Base-by-base conservation (phyloP, 2,329 filamentous ascomycete species). In the Bipolaris cookei region DNA sequence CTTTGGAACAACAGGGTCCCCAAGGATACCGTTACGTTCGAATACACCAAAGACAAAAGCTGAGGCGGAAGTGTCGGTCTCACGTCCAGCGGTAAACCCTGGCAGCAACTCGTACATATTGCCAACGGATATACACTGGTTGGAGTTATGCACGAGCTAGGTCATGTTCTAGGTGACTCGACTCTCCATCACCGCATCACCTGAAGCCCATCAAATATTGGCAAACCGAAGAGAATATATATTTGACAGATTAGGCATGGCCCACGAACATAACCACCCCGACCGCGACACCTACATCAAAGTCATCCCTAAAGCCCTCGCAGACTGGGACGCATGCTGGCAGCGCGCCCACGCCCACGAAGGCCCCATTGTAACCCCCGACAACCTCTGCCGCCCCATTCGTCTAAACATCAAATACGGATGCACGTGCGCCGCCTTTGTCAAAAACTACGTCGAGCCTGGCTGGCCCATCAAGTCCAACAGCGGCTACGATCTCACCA, bases 251-350 rank as follows among this genome's bases (percentile, higher is more conserved):
- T 0, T 1, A 56, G 54, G 48, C 14, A 58, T 63, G 58, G 42
- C 44, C 10, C 49, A 61, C 14, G 48, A 58, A 30, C 51, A 61
- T 30, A 49, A 54, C 18, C 48, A 51, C 13, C 4, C 28, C 14
- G 42, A 58, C 28, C 20, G 51, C 49, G 54, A 63, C 46, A 51
- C 41, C 14, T 54, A 56, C n/a, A 30, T 56, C 10, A 20, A 54
- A 5, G 32, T 56, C 45, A n/a, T 38, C 3, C 46, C 55, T 28
- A 30, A 32, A 6, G 23, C 25, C 7, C 30, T 54, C 0, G 18
- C 21, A 10, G 37, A 60, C 35, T 20, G 42, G 18, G 8, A 20
- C 3, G 16, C 18, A 20, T 53, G 49, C 3, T 53, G 23, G 43
- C 1, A 16, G 21, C 49, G 49, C 43, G 49, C 42, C 20, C 35